Conservation (phyloP, 2,329 filamentous ascomycete genomes). For the Shiraia bambusicola region DNA sequence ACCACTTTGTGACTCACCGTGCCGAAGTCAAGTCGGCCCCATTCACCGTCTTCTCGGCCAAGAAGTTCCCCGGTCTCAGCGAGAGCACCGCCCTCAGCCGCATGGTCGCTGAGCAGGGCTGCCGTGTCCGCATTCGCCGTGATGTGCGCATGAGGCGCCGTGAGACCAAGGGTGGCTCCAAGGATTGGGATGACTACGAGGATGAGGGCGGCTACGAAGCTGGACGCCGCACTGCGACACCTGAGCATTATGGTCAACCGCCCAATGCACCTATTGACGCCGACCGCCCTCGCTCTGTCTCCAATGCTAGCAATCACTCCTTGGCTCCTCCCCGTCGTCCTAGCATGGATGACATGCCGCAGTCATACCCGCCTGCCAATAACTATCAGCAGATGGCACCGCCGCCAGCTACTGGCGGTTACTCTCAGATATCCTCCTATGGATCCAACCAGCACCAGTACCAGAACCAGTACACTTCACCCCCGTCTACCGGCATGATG, state of each 20-base stretch:
- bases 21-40: conserved; percentile 86
- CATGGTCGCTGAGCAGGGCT: conserved; percentile 92
- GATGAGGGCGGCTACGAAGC: conserved; percentile 54
- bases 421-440: conserved; percentile 45
- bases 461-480: conserved; percentile 34
- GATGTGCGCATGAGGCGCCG: conserved; percentile 91
- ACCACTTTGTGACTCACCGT: conserved; percentile 72
- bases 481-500: conserved; percentile 42
- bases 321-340: conserved; percentile 45
- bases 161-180: conserved; percentile 64
- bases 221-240: conserved; percentile 53
- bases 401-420: conserved; percentile 43
- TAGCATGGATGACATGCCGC: conserved; percentile 50
- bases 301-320: conserved; percentile 55
- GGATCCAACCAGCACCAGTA: conserved; percentile 38
- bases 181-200: conserved; percentile 67
- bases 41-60: conserved; percentile 91
- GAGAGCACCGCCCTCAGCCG: conserved; percentile 88
- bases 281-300: conserved; percentile 61
- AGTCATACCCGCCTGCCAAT: conserved; percentile 41
- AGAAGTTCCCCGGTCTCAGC: conserved; percentile 94
- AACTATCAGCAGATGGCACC: conserved; percentile 45
- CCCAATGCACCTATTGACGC: conserved; percentile 40
- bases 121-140: conserved; percentile 89
- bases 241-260: conserved; percentile 50